Percentiles rank a stretch among this genome's conserved stretches.
Evolutionary conservation across 2,329 filamentous ascomycete genomes (phyloP).

Genomic region (Neopestalotiopsis sp.): DNA sequence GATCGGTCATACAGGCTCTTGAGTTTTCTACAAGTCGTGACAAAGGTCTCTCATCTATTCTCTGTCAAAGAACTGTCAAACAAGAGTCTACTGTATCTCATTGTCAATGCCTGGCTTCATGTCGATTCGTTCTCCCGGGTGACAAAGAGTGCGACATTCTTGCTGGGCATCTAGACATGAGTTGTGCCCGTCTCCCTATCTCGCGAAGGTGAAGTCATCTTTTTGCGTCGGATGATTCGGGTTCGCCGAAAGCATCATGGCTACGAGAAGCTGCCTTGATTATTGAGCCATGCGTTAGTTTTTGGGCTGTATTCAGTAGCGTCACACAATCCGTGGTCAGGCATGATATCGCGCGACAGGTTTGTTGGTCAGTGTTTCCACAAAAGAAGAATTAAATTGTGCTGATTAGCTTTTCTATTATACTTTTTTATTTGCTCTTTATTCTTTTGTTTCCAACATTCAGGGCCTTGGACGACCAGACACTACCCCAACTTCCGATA

Average conservation of each 20-base stretch:
- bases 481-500: slow-evolving; percentile 6
- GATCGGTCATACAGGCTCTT: not conserved
- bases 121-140: not conserved
- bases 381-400: slow-evolving; percentile 2
- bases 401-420: slow-evolving; percentile 1
- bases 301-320: no score
- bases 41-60: not conserved
- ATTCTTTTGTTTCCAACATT: not conserved
- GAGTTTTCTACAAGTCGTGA: not conserved
- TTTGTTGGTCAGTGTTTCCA: no score
- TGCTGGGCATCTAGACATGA: not conserved
- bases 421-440: not conserved
- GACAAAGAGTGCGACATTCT: not conserved
- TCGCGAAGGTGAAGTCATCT: not conserved
- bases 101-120: not conserved
- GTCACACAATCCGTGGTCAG: no score
- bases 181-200: not conserved
- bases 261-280: no score
- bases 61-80: not conserved
- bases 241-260: no score
- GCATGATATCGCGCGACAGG: no score
- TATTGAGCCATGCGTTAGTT: no score
- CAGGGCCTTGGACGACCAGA: slow-evolving; percentile 1
- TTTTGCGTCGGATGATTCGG: no score
- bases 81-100: not conserved